These are phyloP conservation scores for Pleurotus djamor DNA, from an alignment of 768 basidiomycete genomes.

Conservation along the genomic window DNA sequence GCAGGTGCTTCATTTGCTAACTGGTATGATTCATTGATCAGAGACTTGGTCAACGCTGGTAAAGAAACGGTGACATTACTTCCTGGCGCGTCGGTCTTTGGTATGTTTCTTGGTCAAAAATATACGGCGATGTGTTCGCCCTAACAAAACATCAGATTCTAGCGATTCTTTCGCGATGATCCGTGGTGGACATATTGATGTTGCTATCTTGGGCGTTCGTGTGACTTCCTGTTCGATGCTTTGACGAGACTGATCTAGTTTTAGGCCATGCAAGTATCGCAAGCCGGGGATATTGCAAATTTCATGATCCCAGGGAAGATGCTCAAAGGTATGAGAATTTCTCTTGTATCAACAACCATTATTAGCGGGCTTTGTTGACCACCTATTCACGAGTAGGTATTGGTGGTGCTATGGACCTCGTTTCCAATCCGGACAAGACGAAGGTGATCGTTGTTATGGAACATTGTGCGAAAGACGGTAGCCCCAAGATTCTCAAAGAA, in stretches of 20 bases:
- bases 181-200: conserved; percentile 92
- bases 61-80: conserved; percentile 93
- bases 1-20: neutral
- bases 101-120: conserved; percentile 33
- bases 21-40: conserved; percentile 19
- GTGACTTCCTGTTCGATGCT: conserved; percentile 1
- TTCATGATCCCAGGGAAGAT: conserved; percentile 98
- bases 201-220: conserved; percentile 87
- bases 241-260: conserved; percentile 4
- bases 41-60: conserved; percentile 92
- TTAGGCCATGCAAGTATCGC: conserved; percentile 94
- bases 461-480: conserved; percentile 87
- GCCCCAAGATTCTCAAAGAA: conserved; percentile 80
- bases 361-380: conserved; percentile 6
- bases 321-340: conserved; percentile 56
- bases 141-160: conserved; percentile 51
- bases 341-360: neutral
- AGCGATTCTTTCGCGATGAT: conserved; percentile 98
- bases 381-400: conserved; percentile 53
- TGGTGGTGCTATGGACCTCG: conserved; percentile 95
- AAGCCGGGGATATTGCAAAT: conserved; percentile 92
- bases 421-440: conserved; percentile 94
- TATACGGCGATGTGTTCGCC: neutral
- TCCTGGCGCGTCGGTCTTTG: conserved; percentile 90
- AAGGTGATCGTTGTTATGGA: conserved; percentile 91